Evolutionary conservation across 225 moss, liverwort and hornwort genomes (phyloP).

Genomic region (Marchantia paleacea): DNA sequence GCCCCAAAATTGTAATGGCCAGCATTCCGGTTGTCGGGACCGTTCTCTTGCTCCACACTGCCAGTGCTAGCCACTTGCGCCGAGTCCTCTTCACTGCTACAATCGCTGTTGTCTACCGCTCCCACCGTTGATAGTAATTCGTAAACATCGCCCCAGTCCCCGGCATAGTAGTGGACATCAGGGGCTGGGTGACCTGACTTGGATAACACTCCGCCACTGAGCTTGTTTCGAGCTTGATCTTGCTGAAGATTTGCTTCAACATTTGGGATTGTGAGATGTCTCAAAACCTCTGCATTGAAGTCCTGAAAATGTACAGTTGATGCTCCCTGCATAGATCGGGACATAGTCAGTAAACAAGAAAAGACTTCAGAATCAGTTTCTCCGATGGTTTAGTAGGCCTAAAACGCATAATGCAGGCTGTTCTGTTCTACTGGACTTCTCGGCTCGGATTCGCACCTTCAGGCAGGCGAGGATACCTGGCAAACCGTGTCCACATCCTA

Average conservation of each 20-base stretch:
- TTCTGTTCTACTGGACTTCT: background rate
- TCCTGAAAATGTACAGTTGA: conserved; percentile 93
- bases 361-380: too few species aligned
- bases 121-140: conserved; percentile 61
- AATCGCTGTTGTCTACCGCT: conserved; percentile 22
- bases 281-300: conserved; percentile 85
- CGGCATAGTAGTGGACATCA: conserved; percentile 79
- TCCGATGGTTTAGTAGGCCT: too few species aligned
- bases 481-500: conserved; percentile 97
- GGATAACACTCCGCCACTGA: conserved; percentile 38
- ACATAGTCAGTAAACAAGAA: background rate
- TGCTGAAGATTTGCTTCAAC: conserved; percentile 78
- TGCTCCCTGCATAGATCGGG: conserved; percentile 63
- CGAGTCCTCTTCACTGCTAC: conserved; percentile 27
- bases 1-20: conserved; percentile 5
- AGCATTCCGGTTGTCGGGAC: background rate
- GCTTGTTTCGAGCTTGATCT: conserved; percentile 42
- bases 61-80: conserved; percentile 4
- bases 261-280: conserved; percentile 69
- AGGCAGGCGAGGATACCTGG: conserved; percentile 89
- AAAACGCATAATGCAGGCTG: background rate
- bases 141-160: conserved; percentile 90
- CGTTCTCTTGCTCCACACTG: conserved; percentile 11
- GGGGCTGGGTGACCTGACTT: conserved; percentile 34
- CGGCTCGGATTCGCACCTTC: conserved; percentile 52